These are phyloP conservation scores for Xerocomus potaroensis DNA, from an alignment of 768 basidiomycete species.

Conservation along the genomic window DNA sequence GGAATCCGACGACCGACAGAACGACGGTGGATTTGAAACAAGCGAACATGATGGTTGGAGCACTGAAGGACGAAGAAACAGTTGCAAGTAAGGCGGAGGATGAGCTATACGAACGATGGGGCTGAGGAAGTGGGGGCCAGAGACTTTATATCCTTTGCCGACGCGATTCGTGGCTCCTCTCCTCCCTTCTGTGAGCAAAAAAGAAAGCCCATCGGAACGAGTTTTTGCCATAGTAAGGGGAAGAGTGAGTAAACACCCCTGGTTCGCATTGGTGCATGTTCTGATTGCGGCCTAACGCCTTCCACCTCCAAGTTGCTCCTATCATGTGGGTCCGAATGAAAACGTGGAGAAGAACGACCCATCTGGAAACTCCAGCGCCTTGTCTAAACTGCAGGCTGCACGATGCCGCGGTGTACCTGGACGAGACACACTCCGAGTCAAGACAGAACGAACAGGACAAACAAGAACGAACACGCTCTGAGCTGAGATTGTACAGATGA, in stretches of 20 bases:
- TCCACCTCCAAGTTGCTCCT: no score
- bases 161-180: no score
- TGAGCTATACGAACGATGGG: background rate
- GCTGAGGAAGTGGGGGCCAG: background rate
- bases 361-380: no score
- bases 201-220: background rate
- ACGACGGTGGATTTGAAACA: slow-evolving; percentile 10
- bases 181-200: background rate
- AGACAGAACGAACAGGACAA: background rate
- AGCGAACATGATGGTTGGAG: slow-evolving; percentile 10
- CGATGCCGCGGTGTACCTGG: background rate
- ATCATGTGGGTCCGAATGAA: no score
- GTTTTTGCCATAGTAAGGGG: slow-evolving; percentile 7
- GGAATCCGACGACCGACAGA: slow-evolving; percentile 6
- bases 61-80: background rate
- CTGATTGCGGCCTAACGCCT: no score
- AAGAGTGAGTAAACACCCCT: no score
- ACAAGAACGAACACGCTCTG: background rate
- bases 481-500: background rate
- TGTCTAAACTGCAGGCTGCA: no score
- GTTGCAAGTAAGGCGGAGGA: background rate
- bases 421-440: background rate
- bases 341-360: slow-evolving; percentile 4
- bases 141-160: slow-evolving; percentile 12
- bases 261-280: no score